Base-by-base conservation (phyloP, 2,329 filamentous ascomycete species). In the Pseudopyricularia javanii region DNA sequence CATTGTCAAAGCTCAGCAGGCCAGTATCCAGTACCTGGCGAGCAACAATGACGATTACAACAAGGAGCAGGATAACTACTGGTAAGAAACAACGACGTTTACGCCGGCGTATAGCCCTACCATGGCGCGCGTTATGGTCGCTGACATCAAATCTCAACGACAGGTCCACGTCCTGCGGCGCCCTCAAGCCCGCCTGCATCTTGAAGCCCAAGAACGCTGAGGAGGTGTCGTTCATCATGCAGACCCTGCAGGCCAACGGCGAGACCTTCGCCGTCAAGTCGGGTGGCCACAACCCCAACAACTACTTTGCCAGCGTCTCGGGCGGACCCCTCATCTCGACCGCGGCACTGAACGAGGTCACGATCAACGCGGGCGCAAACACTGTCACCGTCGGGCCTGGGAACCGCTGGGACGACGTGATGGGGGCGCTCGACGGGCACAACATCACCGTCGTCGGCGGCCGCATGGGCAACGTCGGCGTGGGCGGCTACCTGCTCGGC, bases 251-350 rank as follows among this genome's bases (percentile, higher is more conserved):
- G 52, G 48, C 34, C 35, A 57, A 56, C 54, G 55, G 54, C 22
- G 58, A 58, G 58, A 59, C 57, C 0, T 80, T 81, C 61, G 70
- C 75, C 3, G 68, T 75, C 54, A 74, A 74, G 35, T 54, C 53
- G 14, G 55, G 76, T n/a, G 76, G 78, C 1, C 76, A 80, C 61
- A 70, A 69, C 2, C 65, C 71, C 3, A 74, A 73, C 54, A 62
- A 67, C 0, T 69, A 67, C 5, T 66, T 67, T 2, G 71, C 72
- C 7, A 79, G 68, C 58, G 67, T 67, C 53, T 57, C 63, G 5
- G 57, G 57, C 14, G 68, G 72, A 14, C 61, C 75, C 4, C 68
- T 69, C 3, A 63, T 79, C 51, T 70, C 73, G 54, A 59, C 78
- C n/a, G 61, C 62, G 8, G 57, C 59, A 4, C 62, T 79, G 9